Conservation (phyloP, 345 rosid genomes). For the Mangifera indica region DNA sequence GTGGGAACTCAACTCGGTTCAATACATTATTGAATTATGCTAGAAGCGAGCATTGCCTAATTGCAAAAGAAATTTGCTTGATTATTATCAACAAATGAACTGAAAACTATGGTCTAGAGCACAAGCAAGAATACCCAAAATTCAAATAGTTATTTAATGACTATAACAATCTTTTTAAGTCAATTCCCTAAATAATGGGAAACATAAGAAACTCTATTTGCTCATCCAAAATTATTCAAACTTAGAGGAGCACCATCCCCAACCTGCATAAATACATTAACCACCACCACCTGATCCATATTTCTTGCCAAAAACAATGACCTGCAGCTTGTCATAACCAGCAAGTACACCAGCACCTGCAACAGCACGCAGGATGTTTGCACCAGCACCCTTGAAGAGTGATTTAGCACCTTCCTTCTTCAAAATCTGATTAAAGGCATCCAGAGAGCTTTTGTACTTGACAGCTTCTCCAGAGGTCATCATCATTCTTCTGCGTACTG, state of each 20-base stretch:
- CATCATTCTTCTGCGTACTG: no score
- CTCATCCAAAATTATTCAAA: slow-evolving; percentile 31
- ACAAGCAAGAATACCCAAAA: slow-evolving; percentile 24
- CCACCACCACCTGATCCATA: slow-evolving; percentile 17
- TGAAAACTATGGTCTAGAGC: background rate
- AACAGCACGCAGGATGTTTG: no score
- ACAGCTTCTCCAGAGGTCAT: no score
- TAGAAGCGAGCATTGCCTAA: background rate
- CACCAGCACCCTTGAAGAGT: no score
- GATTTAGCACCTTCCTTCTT: no score
- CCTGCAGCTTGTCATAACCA: no score
- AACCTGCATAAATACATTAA: slow-evolving; percentile 16
- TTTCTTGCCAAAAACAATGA: no score
- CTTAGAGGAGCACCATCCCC: slow-evolving; percentile 14
- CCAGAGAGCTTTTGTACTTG: no score
- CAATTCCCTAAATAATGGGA: slow-evolving; percentile 14
- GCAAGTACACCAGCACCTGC: no score
- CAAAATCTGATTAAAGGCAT: no score
- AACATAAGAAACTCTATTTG: slow-evolving; percentile 11
- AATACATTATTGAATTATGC: no score
- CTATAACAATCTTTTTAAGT: background rate
- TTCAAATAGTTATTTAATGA: slow-evolving; percentile 15
- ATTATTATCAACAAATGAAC: slow-evolving; percentile 19
- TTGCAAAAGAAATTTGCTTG: background rate
- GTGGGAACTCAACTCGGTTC: no score